A percentile compares a stretch with the other conserved stretches of the same genome.
Evolutionary conservation across 169 alveolate species (phyloP).

Genomic region (Theileria equi): DNA sequence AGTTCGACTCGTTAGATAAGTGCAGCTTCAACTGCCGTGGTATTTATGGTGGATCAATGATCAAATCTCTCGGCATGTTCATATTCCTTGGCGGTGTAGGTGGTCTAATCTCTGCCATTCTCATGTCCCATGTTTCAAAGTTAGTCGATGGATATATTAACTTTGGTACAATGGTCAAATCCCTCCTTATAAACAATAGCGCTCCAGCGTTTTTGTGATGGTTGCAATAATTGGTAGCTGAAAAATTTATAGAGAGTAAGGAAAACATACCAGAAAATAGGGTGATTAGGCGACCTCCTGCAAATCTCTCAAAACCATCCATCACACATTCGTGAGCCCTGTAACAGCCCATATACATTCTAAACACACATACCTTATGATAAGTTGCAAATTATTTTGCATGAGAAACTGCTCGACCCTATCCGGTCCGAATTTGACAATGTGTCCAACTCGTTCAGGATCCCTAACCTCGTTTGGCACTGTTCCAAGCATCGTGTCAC

Average conservation of each 20-base stretch:
- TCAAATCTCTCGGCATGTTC: slow-evolving; percentile 64
- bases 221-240: slow-evolving; percentile 99
- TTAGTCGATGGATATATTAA: slow-evolving; percentile 92
- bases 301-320: slow-evolving; percentile 99
- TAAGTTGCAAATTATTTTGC: slow-evolving; percentile 77
- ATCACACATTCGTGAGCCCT: slow-evolving; percentile 99
- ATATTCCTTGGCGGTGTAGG: slow-evolving; percentile 80
- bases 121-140: slow-evolving; percentile 67
- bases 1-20: too few relatives aligned
- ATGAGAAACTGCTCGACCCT: slow-evolving; percentile 87
- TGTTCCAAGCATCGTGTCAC: slow-evolving; percentile 95
- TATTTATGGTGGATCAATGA: slow-evolving; percentile 16
- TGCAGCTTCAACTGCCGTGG: not conserved
- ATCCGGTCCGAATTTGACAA: slow-evolving; percentile 97
- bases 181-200: slow-evolving; percentile 92
- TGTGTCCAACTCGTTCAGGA: slow-evolving; percentile 98
- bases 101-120: slow-evolving; percentile 77
- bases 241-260: not conserved
- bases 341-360: not conserved
- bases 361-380: slow-evolving; percentile 60
- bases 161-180: slow-evolving; percentile 96
- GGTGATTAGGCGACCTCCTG: slow-evolving; percentile 98
- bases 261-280: slow-evolving; percentile 85
- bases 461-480: slow-evolving; percentile 97
- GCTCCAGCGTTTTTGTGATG: slow-evolving; percentile 99